A percentile compares a stretch with the other conserved stretches of the same genome.
Conservation (phyloP, 768 basidiomycete species). For the Russula lepida region DNA sequence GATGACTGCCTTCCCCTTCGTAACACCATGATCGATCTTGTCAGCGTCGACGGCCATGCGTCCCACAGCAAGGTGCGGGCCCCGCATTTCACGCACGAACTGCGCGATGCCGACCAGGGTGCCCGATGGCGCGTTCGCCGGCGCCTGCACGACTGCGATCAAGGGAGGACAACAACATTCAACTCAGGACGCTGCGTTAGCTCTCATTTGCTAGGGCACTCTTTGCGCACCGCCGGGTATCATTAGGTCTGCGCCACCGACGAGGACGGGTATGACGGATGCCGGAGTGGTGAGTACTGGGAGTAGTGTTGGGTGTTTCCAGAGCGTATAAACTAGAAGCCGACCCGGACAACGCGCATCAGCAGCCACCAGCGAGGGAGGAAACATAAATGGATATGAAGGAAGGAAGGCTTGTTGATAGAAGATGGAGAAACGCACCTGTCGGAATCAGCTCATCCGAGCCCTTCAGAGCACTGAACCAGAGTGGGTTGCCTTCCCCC, state of each 20-base stretch:
- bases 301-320: slow-evolving; percentile 63
- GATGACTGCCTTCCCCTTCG: slow-evolving; percentile 61
- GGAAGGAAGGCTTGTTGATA: neutral
- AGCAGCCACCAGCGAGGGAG: neutral
- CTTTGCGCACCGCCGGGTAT: slow-evolving; percentile 66
- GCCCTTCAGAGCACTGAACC: slow-evolving; percentile 68
- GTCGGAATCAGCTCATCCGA: slow-evolving; percentile 67
- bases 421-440: slow-evolving; percentile 27
- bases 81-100: slow-evolving; percentile 31
- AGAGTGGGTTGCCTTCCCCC: slow-evolving; percentile 61
- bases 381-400: neutral
- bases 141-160: slow-evolving; percentile 48
- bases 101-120: slow-evolving; percentile 60
- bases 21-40: slow-evolving; percentile 34
- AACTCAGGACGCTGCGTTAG: neutral
- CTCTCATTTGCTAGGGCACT: neutral
- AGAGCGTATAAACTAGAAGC: slow-evolving; percentile 60
- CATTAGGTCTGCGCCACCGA: slow-evolving; percentile 84
- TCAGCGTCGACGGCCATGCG: slow-evolving; percentile 45
- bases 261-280: slow-evolving; percentile 60
- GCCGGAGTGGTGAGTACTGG: slow-evolving; percentile 65
- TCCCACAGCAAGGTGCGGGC: slow-evolving; percentile 69
- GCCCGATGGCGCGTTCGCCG: slow-evolving; percentile 34
- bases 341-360: neutral
- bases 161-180: neutral